phyloP scores from a whole-genome alignment of 768 basidiomycete species.

The Tulasnella sp. region DNA sequence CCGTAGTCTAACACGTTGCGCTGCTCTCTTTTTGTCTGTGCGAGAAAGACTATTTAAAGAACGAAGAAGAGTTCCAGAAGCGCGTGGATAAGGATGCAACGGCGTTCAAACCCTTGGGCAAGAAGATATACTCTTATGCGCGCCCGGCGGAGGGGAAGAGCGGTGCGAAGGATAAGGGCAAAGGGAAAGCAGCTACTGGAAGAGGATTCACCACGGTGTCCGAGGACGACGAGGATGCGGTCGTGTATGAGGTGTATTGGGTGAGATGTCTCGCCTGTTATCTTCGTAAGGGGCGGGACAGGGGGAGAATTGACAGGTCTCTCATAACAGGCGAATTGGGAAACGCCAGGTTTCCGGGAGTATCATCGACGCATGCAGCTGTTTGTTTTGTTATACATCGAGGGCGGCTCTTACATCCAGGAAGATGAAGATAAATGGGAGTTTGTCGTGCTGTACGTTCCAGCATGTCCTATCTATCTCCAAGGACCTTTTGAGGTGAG shows the following conservation, averaged over 20 bases:
- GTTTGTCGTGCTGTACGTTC: slow-evolving; percentile 75
- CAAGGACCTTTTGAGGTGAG: not conserved
- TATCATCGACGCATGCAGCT: slow-evolving; percentile 91
- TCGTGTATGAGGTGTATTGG: slow-evolving; percentile 89
- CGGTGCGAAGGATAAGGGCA: slow-evolving; percentile 49
- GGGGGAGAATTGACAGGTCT: not conserved
- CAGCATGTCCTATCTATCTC: not conserved
- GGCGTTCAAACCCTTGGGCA: slow-evolving; percentile 71
- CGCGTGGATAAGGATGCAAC: slow-evolving; percentile 74
- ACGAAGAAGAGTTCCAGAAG: slow-evolving; percentile 60
- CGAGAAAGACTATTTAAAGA: slow-evolving; percentile 66
- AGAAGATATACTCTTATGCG: slow-evolving; percentile 70
- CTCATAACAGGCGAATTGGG: slow-evolving; percentile 67
- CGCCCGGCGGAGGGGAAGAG: slow-evolving; percentile 43
- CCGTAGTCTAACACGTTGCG: not conserved
- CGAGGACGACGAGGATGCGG: slow-evolving; percentile 52
- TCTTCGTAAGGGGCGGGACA: too few species aligned
- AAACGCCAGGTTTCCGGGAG: slow-evolving; percentile 82
- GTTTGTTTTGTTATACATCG: slow-evolving; percentile 91
- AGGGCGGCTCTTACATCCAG: slow-evolving; percentile 90
- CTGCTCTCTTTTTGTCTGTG: not conserved
- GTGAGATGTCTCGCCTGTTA: slow-evolving; percentile 45
- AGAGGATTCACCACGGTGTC: slow-evolving; percentile 35
- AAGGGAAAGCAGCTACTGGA: slow-evolving; percentile 43
- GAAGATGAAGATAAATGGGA: slow-evolving; percentile 95